Evolutionary conservation across 768 basidiomycete species (phyloP), one percentile per base, ranked within the genome.

Genomic region (Boletus rubescentipes): DNA sequence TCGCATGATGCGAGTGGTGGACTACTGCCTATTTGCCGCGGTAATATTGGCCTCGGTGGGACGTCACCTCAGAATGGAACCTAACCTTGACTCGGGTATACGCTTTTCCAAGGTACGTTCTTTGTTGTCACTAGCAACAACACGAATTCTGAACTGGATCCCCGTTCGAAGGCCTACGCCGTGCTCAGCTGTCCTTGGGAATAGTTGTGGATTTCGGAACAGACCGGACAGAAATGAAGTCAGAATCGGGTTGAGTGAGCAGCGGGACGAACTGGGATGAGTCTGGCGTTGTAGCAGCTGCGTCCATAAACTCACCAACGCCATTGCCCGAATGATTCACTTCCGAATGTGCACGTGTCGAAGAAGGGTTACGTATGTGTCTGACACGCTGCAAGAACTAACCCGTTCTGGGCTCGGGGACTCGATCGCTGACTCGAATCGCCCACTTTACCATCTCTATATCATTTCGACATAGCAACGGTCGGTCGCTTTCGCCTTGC

Each of bases 361-460:
- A 49, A 39, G 51, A 46, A 54, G 41, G 31, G 23, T 68, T 68
- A 68, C 67, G 67, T 69, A 53, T 50, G 30, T 30, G 44, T 38
- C 55, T 53, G 39, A 44, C 67, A 67, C 60, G 66, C 49, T 62
- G 67, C 57, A 35, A 54, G 55, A 46, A 52, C 41, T 50, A 36
- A 40, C 66, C 53, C 42, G 46, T 64, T 64, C 60, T 67, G 60
- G 65, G 46, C 55, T 54, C 64, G 59, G 65, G 30, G 53, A 62
- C 55, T 54, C 64, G 60, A 67, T 67, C 65, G 55, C 47, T 59
- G 58, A 64, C 67, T 57, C 56, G 42, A 62, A 68, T 59, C 60
- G 57, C 45, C 31, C 54, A 39, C 40, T 53, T 52, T 42, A 16
- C 50, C 46, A 49, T 51, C 47, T 38, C 41, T 34, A 48, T 55